phyloP scores from a whole-genome alignment of 768 basidiomycete genomes.

The Mycena floridula region DNA sequence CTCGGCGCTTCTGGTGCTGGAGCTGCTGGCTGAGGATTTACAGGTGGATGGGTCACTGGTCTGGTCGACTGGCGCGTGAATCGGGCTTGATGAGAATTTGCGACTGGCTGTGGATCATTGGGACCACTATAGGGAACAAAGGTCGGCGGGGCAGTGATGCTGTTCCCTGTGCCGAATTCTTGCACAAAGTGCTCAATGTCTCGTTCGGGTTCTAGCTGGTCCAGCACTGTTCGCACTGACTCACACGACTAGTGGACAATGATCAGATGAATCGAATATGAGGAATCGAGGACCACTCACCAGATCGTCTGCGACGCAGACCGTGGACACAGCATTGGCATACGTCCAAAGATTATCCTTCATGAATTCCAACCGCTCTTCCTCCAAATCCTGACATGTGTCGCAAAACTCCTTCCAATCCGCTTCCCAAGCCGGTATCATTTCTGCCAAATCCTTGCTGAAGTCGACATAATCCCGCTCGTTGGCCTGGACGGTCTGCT shows the following conservation, averaged over 20 bases:
- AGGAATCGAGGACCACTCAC: slow-evolving; percentile 33
- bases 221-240: slow-evolving; percentile 56
- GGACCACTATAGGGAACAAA: slow-evolving; percentile 37
- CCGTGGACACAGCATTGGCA: slow-evolving; percentile 93
- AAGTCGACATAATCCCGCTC: slow-evolving; percentile 93
- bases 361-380: slow-evolving; percentile 89
- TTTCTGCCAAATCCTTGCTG: slow-evolving; percentile 72
- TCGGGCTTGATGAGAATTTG: slow-evolving; percentile 2
- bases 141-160: slow-evolving; percentile 56
- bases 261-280: background rate
- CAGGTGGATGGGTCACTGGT: background rate
- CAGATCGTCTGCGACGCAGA: slow-evolving; percentile 95
- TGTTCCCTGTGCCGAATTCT: slow-evolving; percentile 58
- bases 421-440: slow-evolving; percentile 80
- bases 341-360: slow-evolving; percentile 96
- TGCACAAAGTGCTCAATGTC: slow-evolving; percentile 67
- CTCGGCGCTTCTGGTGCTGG: slow-evolving; percentile 11
- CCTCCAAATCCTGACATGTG: slow-evolving; percentile 91
- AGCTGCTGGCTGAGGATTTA: slow-evolving; percentile 25
- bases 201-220: slow-evolving; percentile 58
- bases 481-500: slow-evolving; percentile 84
- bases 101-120: slow-evolving; percentile 3
- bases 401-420: slow-evolving; percentile 96
- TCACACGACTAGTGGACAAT: slow-evolving; percentile 54
- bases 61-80: slow-evolving; percentile 1